These are phyloP conservation scores for Botryobasidium botryosum DNA, from an alignment of 768 basidiomycete species.

Conservation along the genomic window DNA sequence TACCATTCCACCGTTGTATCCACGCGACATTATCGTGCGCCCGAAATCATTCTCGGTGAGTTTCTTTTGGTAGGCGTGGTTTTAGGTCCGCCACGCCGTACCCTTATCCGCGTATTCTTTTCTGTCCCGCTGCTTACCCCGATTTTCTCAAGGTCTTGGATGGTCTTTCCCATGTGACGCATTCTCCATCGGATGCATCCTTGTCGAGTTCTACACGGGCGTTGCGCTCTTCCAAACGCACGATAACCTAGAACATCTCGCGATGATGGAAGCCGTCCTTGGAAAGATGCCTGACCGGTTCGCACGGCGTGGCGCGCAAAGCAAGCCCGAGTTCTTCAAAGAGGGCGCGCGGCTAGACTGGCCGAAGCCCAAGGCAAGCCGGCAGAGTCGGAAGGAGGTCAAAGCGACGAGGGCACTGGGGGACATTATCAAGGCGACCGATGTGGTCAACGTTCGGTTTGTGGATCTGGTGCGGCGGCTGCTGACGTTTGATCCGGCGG, in stretches of 20 bases:
- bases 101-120: too few species aligned
- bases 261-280: constrained; percentile 99
- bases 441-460: constrained; percentile 62
- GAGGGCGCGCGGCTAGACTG: constrained; percentile 63
- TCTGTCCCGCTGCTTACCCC: constrained; percentile 10
- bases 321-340: constrained; percentile 90
- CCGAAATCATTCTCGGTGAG: constrained; percentile 94
- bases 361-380: constrained; percentile 60
- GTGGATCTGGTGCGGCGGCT: constrained; percentile 75
- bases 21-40: constrained; percentile 95
- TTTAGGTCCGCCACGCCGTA: constrained; percentile 2
- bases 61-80: constrained; percentile 8
- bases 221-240: constrained; percentile 98
- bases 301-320: constrained; percentile 50
- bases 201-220: constrained; percentile 97
- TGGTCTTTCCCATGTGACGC: constrained; percentile 99
- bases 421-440: constrained; percentile 73
- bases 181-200: constrained; percentile 95
- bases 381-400: constrained; percentile 86
- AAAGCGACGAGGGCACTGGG: constrained; percentile 60
- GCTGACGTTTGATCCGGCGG: constrained; percentile 76
- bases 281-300: constrained; percentile 91
- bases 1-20: constrained; percentile 98
- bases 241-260: constrained; percentile 95
- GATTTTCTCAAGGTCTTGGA: constrained; percentile 52